Conservation (phyloP, 164 flowering plant genomes). For the Aristolochia californica region DNA sequence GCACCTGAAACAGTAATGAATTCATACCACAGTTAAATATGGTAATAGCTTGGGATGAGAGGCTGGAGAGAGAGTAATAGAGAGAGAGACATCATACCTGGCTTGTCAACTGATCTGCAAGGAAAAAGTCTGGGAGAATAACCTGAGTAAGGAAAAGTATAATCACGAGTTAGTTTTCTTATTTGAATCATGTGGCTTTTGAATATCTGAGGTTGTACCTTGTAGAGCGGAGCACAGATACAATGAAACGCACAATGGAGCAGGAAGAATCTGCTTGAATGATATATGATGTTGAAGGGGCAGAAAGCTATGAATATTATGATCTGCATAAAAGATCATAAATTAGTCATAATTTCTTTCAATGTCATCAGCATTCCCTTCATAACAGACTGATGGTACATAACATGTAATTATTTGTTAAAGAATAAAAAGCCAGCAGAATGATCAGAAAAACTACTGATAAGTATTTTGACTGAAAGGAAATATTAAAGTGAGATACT, state of each 20-base stretch:
- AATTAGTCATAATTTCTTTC: no score
- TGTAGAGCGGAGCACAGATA: conserved; percentile 59
- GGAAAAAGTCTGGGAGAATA: conserved; percentile 50
- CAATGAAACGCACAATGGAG: conserved; percentile 35
- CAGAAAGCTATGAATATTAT: conserved; percentile 26
- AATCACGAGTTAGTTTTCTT: not conserved
- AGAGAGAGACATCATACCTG: conserved; percentile 26
- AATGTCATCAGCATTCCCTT: no score
- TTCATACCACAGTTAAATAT: no score
- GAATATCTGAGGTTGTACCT: conserved; percentile 25
- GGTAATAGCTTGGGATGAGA: not conserved
- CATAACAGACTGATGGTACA: no score
- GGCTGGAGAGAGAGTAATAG: not conserved
- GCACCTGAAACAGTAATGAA: conserved; percentile 46
- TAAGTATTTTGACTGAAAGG: not conserved
- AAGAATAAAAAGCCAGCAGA: no score
- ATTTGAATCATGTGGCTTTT: not conserved
- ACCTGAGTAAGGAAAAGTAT: conserved; percentile 23
- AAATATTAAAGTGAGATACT: conserved; percentile 2
- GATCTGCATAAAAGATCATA: conserved; percentile 22
- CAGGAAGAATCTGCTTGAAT: conserved; percentile 60
- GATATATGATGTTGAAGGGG: conserved; percentile 58
- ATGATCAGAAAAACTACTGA: not conserved
- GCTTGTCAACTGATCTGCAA: conserved; percentile 65
- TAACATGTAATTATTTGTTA: no score